Evolutionary conservation across 169 alveolate genomes (phyloP), one percentile per base, ranked within the genome.

Genomic region (Babesia ovis): DNA sequence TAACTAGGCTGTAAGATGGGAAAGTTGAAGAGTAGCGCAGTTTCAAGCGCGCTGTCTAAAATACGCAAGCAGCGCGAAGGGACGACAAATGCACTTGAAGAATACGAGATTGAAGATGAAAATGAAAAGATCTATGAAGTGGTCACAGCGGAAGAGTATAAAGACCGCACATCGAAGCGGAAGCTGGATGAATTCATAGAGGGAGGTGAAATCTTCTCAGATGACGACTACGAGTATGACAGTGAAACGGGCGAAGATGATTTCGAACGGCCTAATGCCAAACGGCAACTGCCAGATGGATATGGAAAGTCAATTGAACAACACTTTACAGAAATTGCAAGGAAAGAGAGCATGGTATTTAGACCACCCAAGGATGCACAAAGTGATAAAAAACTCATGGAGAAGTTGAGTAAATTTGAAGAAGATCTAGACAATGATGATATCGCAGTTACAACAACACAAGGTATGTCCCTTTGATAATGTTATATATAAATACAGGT

Each of bases 91-190:
- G 81, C 82, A 29, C 43, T 72, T 48, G 89, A 81, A 3, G 85
- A 81, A 39, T 81, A 81, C 46, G 85, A 81, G 31, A 83, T 81
- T 27, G 85, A 81, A 45, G 89, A 81, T 48, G 89, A 81, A 39
- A 81, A 81, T 25, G 89, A 81, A n/a, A 54, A 58, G 61, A 73
- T 81, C 1, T 81, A 81, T 39, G 89, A 81, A 41, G 82, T 81
- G 3, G 69, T 81, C 20, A 71, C 89, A 1, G 89, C 70, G 8
- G 89, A 81, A 50, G 89, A 81, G 41, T 81, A 68, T 41, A 62
- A 73, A 12, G 81, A 81, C 39, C 57, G 89, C 66, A 71, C 70
- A 1, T 41, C 59, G n/a, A 72, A 61, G 62, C 32, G 89, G 43
- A 29, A 54, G 34, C 55, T 81, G 22, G 82, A 81, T 48, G 85